Evolutionary conservation across 305 asterid genomes (phyloP).

Genomic region (Lippia alba): DNA sequence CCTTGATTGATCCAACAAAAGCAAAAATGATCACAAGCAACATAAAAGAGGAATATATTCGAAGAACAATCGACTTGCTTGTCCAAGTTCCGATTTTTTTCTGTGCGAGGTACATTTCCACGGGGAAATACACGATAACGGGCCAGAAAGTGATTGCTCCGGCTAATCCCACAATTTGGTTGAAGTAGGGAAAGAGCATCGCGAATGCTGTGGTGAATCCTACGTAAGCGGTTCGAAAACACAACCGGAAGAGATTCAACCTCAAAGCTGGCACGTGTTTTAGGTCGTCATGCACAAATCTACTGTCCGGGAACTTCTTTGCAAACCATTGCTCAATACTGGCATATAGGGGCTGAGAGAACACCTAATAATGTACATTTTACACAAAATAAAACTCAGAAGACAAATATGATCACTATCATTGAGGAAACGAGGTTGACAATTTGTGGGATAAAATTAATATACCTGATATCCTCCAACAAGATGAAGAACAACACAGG

Average conservation of each 20-base stretch:
- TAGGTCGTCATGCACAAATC: slow-evolving; percentile 40
- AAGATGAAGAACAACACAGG: slow-evolving; percentile 75
- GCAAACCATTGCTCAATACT: slow-evolving; percentile 51
- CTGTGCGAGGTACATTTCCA: slow-evolving; percentile 78
- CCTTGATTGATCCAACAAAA: slow-evolving; percentile 72
- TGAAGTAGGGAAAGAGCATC: slow-evolving; percentile 69
- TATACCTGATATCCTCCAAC: slow-evolving; percentile 89
- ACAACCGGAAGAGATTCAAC: slow-evolving; percentile 54
- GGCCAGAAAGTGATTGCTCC: slow-evolving; percentile 88
- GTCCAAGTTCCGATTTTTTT: slow-evolving; percentile 51
- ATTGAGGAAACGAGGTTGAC: too few species aligned
- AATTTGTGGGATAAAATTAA: too few species aligned
- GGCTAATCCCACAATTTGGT: slow-evolving; percentile 70
- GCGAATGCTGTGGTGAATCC: slow-evolving; percentile 58
- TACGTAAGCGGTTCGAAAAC: slow-evolving; percentile 64
- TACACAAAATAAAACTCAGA: too few species aligned
- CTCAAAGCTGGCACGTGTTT: slow-evolving; percentile 45
- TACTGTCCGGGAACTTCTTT: slow-evolving; percentile 51
- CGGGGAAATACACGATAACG: slow-evolving; percentile 66
- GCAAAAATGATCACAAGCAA: slow-evolving; percentile 56
- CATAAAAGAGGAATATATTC: slow-evolving; percentile 47
- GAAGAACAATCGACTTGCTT: slow-evolving; percentile 45
- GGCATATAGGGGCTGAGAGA: slow-evolving; percentile 70
- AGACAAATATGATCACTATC: too few species aligned
- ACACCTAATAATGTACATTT: slow-evolving; percentile 43